These are phyloP conservation scores for Russula vinacea DNA, from an alignment of 768 basidiomycete genomes.

Conservation along the genomic window DNA sequence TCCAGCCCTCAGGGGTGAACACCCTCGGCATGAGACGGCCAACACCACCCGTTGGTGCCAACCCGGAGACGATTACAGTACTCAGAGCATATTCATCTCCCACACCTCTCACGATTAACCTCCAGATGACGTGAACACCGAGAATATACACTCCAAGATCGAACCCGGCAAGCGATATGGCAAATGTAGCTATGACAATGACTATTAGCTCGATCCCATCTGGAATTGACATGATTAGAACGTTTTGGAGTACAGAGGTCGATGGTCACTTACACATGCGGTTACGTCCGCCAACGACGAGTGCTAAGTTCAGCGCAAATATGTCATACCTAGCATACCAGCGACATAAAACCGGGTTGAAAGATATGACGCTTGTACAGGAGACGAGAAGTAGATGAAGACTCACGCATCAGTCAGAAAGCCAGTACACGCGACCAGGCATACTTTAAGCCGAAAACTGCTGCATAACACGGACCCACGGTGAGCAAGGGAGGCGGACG, in stretches of 20 bases:
- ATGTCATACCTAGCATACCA: constrained; percentile 61
- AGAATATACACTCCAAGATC: constrained; percentile 68
- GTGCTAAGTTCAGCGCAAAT: constrained; percentile 84
- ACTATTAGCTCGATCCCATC: constrained; percentile 72
- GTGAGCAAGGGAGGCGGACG: background rate
- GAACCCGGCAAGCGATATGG: constrained; percentile 67
- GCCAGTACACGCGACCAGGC: constrained; percentile 62
- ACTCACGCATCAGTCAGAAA: constrained; percentile 84
- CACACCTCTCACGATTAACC: no score
- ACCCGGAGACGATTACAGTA: constrained; percentile 85
- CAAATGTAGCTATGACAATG: constrained; percentile 77
- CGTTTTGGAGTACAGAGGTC: background rate
- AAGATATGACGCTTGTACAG: background rate
- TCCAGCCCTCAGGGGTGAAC: constrained; percentile 78
- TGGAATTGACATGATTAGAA: constrained; percentile 30
- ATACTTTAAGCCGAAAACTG: constrained; percentile 51
- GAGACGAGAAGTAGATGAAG: background rate
- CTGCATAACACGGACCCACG: constrained; percentile 29
- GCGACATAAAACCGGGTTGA: background rate
- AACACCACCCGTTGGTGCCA: constrained; percentile 68
- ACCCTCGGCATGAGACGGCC: constrained; percentile 88
- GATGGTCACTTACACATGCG: constrained; percentile 51
- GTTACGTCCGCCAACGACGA: constrained; percentile 51
- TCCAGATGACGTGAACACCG: constrained; percentile 76
- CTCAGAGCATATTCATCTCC: no score